Evolutionary conservation across 2,329 filamentous ascomycete genomes (phyloP), one percentile per base, ranked within the genome.

Genomic region (Chrysoporthe puriensis): DNA sequence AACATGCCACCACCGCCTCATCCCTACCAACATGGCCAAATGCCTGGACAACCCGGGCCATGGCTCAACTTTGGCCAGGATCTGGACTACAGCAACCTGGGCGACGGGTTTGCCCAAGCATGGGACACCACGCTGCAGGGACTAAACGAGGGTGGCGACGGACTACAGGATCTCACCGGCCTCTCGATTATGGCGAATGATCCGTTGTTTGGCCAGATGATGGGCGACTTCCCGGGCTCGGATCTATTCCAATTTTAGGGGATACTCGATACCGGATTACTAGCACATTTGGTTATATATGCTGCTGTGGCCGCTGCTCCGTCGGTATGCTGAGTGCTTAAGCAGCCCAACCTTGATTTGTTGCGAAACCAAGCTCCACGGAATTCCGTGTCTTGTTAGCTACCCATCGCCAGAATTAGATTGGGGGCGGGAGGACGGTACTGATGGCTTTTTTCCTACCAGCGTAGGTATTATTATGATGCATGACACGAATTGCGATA

Each of bases 91-190:
- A 70, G 71, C 56, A 76, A 69, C 54, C 73, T 81, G 26, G 78
- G 77, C 32, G 79, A 81, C 64, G 79, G 78, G 18, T 79, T 81
- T 65, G 79, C 79, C 63, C 79, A 82, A 64, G 80, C 80, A n/a
- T 77, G 82, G 77, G 80, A 80, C 50, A 74, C 81, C 66, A 81
- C 80, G 2, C 72, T 82, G 50, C 77, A 76, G 13, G 80, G 76
- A 5, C 76, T 80, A 18, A 73, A 72, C 9, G 76, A 74, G 60
- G 75, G 75, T 1, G 72, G 72, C 36, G 74, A 44, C 34, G 59
- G 63, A 18, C 21, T 70, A 43, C 68, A 68, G 62, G 68, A 70
- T 52, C 57, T 68, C 21, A 62, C 44, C 60, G 63, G 59, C 46
- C 62, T 68, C 34, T 62, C 60, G 8, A 42, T 70, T 42, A 59